Conservation (phyloP, 2,329 filamentous ascomycete genomes). For the Aspergillus nomiae region DNA sequence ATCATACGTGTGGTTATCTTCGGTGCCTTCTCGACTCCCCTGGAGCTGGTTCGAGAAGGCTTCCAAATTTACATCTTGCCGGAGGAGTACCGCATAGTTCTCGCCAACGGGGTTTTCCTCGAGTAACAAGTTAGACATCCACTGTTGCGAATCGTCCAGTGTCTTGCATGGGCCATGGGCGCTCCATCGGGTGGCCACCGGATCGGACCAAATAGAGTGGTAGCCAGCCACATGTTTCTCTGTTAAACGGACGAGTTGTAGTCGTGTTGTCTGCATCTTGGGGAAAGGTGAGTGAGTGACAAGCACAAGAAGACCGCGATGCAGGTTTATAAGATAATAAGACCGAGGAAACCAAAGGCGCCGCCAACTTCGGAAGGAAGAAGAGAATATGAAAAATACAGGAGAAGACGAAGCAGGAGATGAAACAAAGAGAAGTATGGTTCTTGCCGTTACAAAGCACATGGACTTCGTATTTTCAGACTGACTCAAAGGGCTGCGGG, state of each 20-base stretch:
- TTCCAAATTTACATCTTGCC: accelerated
- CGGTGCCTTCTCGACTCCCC: neutral
- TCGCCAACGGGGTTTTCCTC: neutral
- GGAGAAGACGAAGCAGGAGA: too few species aligned
- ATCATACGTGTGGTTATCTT: neutral
- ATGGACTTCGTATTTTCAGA: too few species aligned
- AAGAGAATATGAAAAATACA: accelerated
- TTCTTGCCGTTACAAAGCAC: too few species aligned
- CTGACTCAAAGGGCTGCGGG: too few species aligned
- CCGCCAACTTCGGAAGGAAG: too few species aligned
- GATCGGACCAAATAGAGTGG: slow-evolving; percentile 21
- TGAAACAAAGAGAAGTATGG: too few species aligned
- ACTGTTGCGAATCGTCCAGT: slow-evolving; percentile 14
- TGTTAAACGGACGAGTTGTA: slow-evolving; percentile 16
- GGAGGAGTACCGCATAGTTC: neutral
- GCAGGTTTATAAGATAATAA: neutral
- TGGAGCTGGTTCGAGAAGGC: neutral
- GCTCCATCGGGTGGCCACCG: slow-evolving; percentile 20
- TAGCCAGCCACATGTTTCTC: slow-evolving; percentile 16
- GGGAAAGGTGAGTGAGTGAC: neutral
- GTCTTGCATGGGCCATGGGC: slow-evolving; percentile 16
- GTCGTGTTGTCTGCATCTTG: neutral
- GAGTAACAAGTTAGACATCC: slow-evolving; percentile 11
- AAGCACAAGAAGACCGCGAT: neutral
- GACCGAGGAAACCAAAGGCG: too few species aligned